A percentile compares a stretch with the other conserved stretches of the same genome.
Evolutionary conservation across 768 basidiomycete genomes (phyloP).

Genomic region (Austroboletus eburneus): DNA sequence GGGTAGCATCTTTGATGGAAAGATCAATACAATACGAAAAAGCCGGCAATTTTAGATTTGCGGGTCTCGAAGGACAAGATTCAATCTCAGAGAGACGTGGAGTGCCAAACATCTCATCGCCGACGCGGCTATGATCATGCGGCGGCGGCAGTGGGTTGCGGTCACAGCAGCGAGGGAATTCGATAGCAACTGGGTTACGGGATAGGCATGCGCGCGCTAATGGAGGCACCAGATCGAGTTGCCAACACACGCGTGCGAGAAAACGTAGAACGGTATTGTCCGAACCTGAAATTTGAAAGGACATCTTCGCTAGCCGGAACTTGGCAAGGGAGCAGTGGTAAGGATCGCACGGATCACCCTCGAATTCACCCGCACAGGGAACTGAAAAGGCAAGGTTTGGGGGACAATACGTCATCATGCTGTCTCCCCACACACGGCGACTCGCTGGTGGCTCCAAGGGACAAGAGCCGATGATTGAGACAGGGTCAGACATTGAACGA

Average conservation of each 20-base stretch:
- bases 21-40: constrained; percentile 7
- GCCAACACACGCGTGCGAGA: constrained; percentile 16
- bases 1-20: constrained; percentile 12
- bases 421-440: constrained; percentile 20
- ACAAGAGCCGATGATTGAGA: constrained; percentile 10
- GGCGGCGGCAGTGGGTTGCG: constrained; percentile 10
- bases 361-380: constrained; percentile 1
- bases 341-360: constrained; percentile 10
- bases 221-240: constrained; percentile 13
- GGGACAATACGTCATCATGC: constrained; percentile 19
- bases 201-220: constrained; percentile 7
- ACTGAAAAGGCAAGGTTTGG: constrained; percentile 9
- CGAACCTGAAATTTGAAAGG: constrained; percentile 5
- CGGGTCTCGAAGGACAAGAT: constrained; percentile 4
- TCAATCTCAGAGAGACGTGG: constrained; percentile 16
- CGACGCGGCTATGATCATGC: constrained; percentile 14
- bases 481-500: constrained; percentile 12
- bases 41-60: constrained; percentile 19
- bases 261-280: constrained; percentile 10
- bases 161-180: constrained; percentile 13
- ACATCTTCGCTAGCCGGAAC: constrained; percentile 11
- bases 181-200: constrained; percentile 16
- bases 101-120: constrained; percentile 5
- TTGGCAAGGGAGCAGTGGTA: background rate
- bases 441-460: constrained; percentile 5